Base-by-base conservation (phyloP, 805 yeast species). In the Saccharomycopsis selenospora region DNA sequence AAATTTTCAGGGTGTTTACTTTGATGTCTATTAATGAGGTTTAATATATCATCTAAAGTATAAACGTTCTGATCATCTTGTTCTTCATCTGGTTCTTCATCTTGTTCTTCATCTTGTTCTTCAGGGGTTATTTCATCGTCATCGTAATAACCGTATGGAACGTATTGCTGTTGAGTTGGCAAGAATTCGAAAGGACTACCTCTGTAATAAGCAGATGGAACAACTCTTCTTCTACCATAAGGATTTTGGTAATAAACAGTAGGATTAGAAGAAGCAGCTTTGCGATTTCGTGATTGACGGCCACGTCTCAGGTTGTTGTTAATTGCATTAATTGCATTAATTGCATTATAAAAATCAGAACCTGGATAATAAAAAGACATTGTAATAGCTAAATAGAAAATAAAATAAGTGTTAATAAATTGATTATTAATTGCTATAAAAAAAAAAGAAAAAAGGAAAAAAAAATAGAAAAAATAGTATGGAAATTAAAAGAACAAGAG, bases 41-140 rank as follows among this genome's bases (percentile, higher is more conserved):
- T 45, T 47, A 52, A 50, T 11, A 52, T 42, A 40, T 52, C 55
- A 10, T 47, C 50, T 11, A 52, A 40, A 8, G 53, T 52, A 36
- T 49, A 52, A n/a, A 49, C 49, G 17, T 33, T 33, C 20, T 17
- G 6, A 4, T 33, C 38, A 8, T 48, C 45, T 22, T 28, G 36
- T n/a, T 43, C 46, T 7, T 41, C 27, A 6, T 45, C 52, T 10
- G 46, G 44, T 20, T 43, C 46, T 30, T 33, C 38, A 6, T 33
- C 38, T 20, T 33, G 20, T 20, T 33, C 38, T 10, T 33, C 38
- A 10, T 33, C 38, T 14, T 17, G 38, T n/a, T n/a, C n/a, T n/a
- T n/a, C n/a, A n/a, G n/a, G n/a, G n/a, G n/a, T n/a, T n/a, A n/a
- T n/a, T n/a, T n/a, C n/a, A n/a, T n/a, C n/a, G n/a, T n/a, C n/a